Base-by-base conservation (phyloP, 768 basidiomycete species). In the Suillus hirtellus region DNA sequence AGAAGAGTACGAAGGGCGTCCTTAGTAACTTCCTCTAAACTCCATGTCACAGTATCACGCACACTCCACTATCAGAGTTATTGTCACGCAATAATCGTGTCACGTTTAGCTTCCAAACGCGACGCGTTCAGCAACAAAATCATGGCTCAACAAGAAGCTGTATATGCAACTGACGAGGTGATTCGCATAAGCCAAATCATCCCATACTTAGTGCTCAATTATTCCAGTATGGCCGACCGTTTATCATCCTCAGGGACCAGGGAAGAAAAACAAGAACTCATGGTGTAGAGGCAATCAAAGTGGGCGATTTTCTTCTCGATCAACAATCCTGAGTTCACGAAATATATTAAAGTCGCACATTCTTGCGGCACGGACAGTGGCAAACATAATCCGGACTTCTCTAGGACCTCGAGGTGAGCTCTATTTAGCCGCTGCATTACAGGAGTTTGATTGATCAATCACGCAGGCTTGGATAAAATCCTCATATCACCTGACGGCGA, bases 401-500 rank as follows among this genome's bases (percentile, higher is more conserved):
- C 83, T 99, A 34, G 97, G 97, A 31, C 97, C 97, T 21, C 83
- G 96, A 84, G 96, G 93, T 93, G 50, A 54, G 79, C 72, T 60
- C 27, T 54, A 34, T 35, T n/a, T 17, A 14, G 62, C 40, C 37
- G 7, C 58, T 58, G 24, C 10, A 27, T 24, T 10, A 58, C 56
- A 58, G 56, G 40, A 58, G 56, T 31, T 42, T 62, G n/a, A 50
- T 54, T 65, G 59, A 63, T 64, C 68, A 63, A 63, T 56, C 42
- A 54, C 68, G 14, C 65, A 96, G 95, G 96, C 50, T 86, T 98
- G 56, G 93, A 95, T 82, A 95, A 95, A 84, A 94, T 95, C 71
- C 84, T 95, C 69, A 94, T 95, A 68, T 94, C 93, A 35, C 89
- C 96, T 24, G 97, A 99, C 81, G 97, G 97, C 56, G 97, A 99